Percentiles rank a stretch among this genome's conserved stretches.
Evolutionary conservation across 1,284 basidiomycete species (phyloP).

Genomic region (Polyporus tsugae): DNA sequence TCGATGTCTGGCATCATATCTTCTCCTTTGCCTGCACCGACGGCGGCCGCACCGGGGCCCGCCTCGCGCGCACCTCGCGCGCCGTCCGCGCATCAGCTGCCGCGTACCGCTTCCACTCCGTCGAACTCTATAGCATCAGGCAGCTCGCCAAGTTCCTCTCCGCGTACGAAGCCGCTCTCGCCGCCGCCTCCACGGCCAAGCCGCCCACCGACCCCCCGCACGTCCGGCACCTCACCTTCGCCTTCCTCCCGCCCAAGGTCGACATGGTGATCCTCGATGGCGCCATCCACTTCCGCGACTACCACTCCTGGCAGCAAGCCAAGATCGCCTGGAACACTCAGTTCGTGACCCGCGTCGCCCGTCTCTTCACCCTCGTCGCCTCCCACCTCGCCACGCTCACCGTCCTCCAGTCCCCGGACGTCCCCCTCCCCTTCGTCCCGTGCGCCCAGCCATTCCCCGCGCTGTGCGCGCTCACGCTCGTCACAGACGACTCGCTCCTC

Average conservation of each 20-base stretch:
- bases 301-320: slow-evolving; percentile 17
- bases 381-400: slow-evolving; percentile 22
- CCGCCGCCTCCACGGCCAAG: neutral
- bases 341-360: neutral
- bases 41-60: slow-evolving; percentile 16
- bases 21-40: slow-evolving; percentile 20
- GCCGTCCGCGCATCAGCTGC: slow-evolving; percentile 17
- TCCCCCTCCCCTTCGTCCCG: slow-evolving; percentile 23
- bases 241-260: slow-evolving; percentile 20
- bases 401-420: slow-evolving; percentile 16
- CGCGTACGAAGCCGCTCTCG: slow-evolving; percentile 5
- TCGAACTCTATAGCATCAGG: slow-evolving; percentile 12
- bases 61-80: slow-evolving; percentile 18
- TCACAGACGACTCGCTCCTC: slow-evolving; percentile 24
- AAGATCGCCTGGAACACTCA: slow-evolving; percentile 25
- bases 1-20: slow-evolving; percentile 25
- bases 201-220: slow-evolving; percentile 5
- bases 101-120: slow-evolving; percentile 19
- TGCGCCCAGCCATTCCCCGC: slow-evolving; percentile 12
- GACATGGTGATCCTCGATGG: slow-evolving; percentile 23
- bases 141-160: slow-evolving; percentile 17
- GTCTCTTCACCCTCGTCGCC: slow-evolving; percentile 21
- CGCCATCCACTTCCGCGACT: slow-evolving; percentile 23
- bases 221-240: slow-evolving; percentile 23
- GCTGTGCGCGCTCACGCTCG: slow-evolving; percentile 22